Evolutionary conservation across 768 basidiomycete genomes (phyloP), one percentile per base, ranked within the genome.

Genomic region (Collybia nuda): DNA sequence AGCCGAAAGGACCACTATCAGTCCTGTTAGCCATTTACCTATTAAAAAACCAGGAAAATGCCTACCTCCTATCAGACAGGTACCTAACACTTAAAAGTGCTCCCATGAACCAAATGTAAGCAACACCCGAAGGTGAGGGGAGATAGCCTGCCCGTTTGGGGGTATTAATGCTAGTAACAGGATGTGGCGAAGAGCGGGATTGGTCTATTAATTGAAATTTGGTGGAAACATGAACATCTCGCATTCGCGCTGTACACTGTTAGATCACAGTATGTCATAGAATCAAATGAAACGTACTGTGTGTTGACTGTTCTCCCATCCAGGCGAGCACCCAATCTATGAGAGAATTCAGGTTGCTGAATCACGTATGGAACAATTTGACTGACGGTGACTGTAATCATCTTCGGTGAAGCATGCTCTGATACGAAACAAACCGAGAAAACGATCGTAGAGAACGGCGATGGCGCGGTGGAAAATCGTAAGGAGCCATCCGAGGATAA

Each of bases 241-340:
- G 53, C 42, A 54, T 62, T 64, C 21, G 14, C 32, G 47, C 38
- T 7, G 4, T 8, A 2, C 6, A 24, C 2, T 17, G 18, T 44
- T 44, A 22, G 2, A 29, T 12, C 29, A 29, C 6, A 3, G 18
- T n/a, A 45, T 11, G 24, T 17, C 2, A 35, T n/a, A 35, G 14
- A 14, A 35, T 45, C n/a, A 35, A n/a, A 0, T 17, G 18, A 14
- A 6, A 45, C 44, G 22, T 35, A 36, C 44, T 36, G 86, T 69
- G 49, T 77, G 44, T 73, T 6, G 76, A 38, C 81, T 81, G 43
- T 73, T 73, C 5, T 83, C 84, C 80, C 0, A 88, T 62, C 86
- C 86, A 89, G 36, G 74, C 66, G 75, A 86, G 76, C 56, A 88
- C 72, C 88, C 87, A 89, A 28, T 75, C 85, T 87, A 49, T 21